Conservation (phyloP, 805 yeast genomes). For the Debaryomyces maramus region DNA sequence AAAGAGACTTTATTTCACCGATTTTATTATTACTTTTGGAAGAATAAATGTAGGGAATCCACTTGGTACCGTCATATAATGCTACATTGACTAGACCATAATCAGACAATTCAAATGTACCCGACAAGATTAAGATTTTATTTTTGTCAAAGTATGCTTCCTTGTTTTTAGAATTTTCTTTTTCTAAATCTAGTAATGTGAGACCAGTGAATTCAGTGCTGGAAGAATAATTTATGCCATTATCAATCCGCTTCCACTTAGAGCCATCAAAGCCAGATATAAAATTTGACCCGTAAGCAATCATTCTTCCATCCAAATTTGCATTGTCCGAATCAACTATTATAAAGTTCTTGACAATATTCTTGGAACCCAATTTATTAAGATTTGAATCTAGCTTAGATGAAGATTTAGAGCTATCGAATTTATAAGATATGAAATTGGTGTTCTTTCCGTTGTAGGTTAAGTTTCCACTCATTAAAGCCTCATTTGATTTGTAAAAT, state of each 20-base stretch:
- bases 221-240: slow-evolving; percentile 24
- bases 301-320: slow-evolving; percentile 40
- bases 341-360: slow-evolving; percentile 39
- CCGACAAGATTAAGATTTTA: slow-evolving; percentile 56
- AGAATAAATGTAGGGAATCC: slow-evolving; percentile 66
- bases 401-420: slow-evolving; percentile 35
- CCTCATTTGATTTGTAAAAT: slow-evolving; percentile 39
- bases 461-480: slow-evolving; percentile 55
- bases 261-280: slow-evolving; percentile 47
- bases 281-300: slow-evolving; percentile 35
- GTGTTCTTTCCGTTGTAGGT: slow-evolving; percentile 31
- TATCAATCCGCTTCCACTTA: slow-evolving; percentile 47
- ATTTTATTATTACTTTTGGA: slow-evolving; percentile 13
- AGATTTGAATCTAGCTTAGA: slow-evolving; percentile 16
- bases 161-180: slow-evolving; percentile 26
- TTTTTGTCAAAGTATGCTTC: slow-evolving; percentile 43
- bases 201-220: slow-evolving; percentile 45
- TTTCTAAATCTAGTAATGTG: slow-evolving; percentile 38
- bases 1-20: slow-evolving; percentile 32
- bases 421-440: slow-evolving; percentile 57
- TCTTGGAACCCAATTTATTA: slow-evolving; percentile 19
- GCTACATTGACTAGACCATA: slow-evolving; percentile 66
- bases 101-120: slow-evolving; percentile 46
- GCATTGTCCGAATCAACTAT: slow-evolving; percentile 42
- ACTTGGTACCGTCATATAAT: slow-evolving; percentile 58